phyloP scores from a whole-genome alignment of 305 asterid genomes.

The Fraxinus latifolia region DNA sequence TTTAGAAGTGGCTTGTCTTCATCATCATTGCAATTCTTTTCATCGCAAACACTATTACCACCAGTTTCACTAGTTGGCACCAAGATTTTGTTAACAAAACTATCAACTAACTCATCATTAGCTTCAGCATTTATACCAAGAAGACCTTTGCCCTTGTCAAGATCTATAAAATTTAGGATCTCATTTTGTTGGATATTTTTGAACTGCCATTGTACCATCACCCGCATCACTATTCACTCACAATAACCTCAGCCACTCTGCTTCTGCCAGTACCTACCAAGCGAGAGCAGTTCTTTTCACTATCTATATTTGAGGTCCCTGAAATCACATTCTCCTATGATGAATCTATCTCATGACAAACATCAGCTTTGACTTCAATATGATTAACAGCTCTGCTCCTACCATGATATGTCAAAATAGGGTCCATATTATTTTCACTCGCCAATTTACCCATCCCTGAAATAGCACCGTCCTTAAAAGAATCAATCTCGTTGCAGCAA shows the following conservation, averaged over 20 bases:
- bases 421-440: neutral
- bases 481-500: neutral
- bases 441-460: neutral
- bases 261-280: neutral
- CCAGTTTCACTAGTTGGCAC: slow-evolving; percentile 22
- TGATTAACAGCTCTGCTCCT: neutral
- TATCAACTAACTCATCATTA: slow-evolving; percentile 27
- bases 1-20: slow-evolving; percentile 24
- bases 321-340: neutral
- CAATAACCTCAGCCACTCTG: slow-evolving; percentile 6
- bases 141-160: neutral
- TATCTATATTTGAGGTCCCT: neutral
- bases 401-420: neutral
- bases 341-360: neutral
- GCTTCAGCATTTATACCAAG: slow-evolving; percentile 12
- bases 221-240: neutral
- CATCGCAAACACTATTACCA: slow-evolving; percentile 14
- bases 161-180: slow-evolving; percentile 4
- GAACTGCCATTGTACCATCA: slow-evolving; percentile 6
- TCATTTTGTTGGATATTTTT: neutral
- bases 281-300: slow-evolving; percentile 2
- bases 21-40: slow-evolving; percentile 21
- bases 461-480: neutral
- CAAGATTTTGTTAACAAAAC: slow-evolving; percentile 29
- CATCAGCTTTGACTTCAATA: slow-evolving; percentile 12